Percentiles rank a stretch among this genome's conserved stretches.
These are phyloP conservation scores for Quercus tomentella DNA, from an alignment of 331 rosid genomes.

Conservation along the genomic window DNA sequence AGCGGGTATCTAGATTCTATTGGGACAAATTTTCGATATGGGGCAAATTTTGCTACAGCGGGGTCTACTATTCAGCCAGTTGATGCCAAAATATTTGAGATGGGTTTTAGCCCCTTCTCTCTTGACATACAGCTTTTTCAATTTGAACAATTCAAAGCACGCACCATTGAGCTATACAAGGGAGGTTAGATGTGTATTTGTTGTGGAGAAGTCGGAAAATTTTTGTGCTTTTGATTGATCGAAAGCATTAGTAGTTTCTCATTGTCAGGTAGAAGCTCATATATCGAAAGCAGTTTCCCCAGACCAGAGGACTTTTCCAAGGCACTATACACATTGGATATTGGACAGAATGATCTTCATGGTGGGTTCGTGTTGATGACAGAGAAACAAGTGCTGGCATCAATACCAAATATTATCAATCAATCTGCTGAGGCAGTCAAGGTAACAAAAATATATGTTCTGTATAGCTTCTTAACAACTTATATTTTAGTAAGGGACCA, in stretches of 20 bases:
- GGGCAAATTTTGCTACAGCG: constrained; percentile 28
- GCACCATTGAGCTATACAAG: constrained; percentile 10
- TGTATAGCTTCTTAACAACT: not conserved
- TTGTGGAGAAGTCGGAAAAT: not conserved
- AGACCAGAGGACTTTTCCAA: constrained; percentile 28
- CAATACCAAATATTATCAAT: constrained; percentile 7
- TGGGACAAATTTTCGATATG: constrained; percentile 25
- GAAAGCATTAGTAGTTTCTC: not conserved
- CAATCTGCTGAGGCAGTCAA: constrained; percentile 15
- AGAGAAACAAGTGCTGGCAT: constrained; percentile 16
- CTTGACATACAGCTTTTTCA: constrained; percentile 30
- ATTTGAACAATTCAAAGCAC: constrained; percentile 29
- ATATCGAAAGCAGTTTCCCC: constrained; percentile 5
- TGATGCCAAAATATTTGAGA: constrained; percentile 13
- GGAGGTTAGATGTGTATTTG: constrained; percentile 17
- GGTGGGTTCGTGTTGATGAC: constrained; percentile 12
- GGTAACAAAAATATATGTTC: not conserved
- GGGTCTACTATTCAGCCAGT: constrained; percentile 31
- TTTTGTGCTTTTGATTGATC: not conserved
- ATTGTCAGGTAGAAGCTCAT: constrained; percentile 10
- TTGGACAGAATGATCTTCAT: constrained; percentile 38
- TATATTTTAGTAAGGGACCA: no score
- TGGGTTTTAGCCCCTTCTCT: constrained; percentile 31
- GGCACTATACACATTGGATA: constrained; percentile 36
- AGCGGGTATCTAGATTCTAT: constrained; percentile 34